Conservation (phyloP, 2,329 filamentous ascomycete genomes). For the Talaromyces sp. region DNA sequence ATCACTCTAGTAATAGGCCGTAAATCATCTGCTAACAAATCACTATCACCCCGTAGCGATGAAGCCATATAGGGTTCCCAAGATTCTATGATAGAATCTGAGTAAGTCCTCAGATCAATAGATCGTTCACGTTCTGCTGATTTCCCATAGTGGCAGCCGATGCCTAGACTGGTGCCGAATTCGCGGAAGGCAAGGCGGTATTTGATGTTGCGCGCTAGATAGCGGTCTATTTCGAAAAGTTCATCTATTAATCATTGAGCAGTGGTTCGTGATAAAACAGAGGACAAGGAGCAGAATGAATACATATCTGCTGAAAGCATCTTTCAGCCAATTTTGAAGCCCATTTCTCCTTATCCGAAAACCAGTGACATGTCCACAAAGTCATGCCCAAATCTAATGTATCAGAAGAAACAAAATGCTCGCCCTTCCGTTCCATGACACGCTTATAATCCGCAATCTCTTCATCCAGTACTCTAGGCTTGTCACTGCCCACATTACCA, state of each 20-base stretch:
- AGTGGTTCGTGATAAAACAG: background rate
- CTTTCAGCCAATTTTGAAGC: slow-evolving; percentile 37
- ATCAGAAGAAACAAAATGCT: slow-evolving; percentile 47
- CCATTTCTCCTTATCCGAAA: slow-evolving; percentile 48
- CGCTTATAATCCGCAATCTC: slow-evolving; percentile 54
- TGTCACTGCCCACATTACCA: slow-evolving; percentile 16
- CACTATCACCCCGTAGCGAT: slow-evolving; percentile 26
- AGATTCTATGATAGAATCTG: slow-evolving; percentile 34
- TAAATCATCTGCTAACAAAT: slow-evolving; percentile 39
- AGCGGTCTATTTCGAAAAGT: slow-evolving; percentile 34
- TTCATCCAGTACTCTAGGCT: slow-evolving; percentile 33
- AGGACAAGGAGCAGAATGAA: background rate
- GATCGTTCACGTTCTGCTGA: slow-evolving; percentile 34
- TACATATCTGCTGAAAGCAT: slow-evolving; percentile 39
- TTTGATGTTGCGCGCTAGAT: slow-evolving; percentile 33
- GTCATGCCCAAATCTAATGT: slow-evolving; percentile 59
- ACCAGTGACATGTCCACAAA: slow-evolving; percentile 55
- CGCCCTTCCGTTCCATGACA: slow-evolving; percentile 47
- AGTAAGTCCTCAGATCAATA: slow-evolving; percentile 30
- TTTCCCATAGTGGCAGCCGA: slow-evolving; percentile 39
- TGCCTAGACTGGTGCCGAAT: slow-evolving; percentile 52
- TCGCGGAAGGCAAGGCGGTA: slow-evolving; percentile 53
- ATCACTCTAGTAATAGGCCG: slow-evolving; percentile 56
- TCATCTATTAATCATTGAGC: slow-evolving; percentile 25
- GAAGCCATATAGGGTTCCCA: slow-evolving; percentile 42